A percentile compares a stretch with the other conserved stretches of the same genome.
phyloP scores from a whole-genome alignment of 352 stramenopile genomes.

The Plasmopara muralis region DNA sequence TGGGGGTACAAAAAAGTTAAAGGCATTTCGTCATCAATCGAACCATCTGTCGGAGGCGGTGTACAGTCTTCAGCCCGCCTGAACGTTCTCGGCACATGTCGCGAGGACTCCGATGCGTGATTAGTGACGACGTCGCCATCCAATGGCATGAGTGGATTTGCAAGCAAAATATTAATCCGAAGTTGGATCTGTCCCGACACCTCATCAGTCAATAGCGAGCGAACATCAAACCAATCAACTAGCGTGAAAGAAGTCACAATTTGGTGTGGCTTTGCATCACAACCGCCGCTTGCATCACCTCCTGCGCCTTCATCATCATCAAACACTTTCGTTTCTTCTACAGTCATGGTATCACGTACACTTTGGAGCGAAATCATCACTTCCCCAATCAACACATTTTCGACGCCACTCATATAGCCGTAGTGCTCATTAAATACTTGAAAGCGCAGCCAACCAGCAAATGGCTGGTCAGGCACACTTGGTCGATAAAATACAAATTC shows the following conservation, averaged over 20 bases:
- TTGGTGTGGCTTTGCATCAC: conserved; percentile 25
- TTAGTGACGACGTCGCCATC: conserved; percentile 18
- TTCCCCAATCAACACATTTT: conserved; percentile 69
- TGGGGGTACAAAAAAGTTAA: conserved; percentile 68
- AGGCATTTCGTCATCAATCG: conserved; percentile 59
- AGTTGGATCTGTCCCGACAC: conserved; percentile 69
- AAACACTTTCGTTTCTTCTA: conserved; percentile 50
- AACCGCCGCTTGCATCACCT: conserved; percentile 6
- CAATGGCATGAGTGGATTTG: conserved; percentile 34
- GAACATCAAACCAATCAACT: conserved; percentile 77
- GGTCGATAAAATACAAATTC: conserved; percentile 73
- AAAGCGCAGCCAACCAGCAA: conserved; percentile 62
- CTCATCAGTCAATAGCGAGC: conserved; percentile 47
- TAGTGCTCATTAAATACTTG: conserved; percentile 75
- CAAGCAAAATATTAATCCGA: conserved; percentile 59
- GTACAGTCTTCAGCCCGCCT: conserved; percentile 36
- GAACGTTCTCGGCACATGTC: conserved; percentile 23
- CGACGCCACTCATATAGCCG: conserved; percentile 67
- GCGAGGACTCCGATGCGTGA: conserved; percentile 10
- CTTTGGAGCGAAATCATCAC: conserved; percentile 67
- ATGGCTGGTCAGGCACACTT: conserved; percentile 23
- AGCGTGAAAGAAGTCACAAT: conserved; percentile 58
- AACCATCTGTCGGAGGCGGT: conserved; percentile 28
- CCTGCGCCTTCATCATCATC: conserved; percentile 26
- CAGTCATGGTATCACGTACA: conserved; percentile 50